Conservation (phyloP, 2,329 filamentous ascomycete species). For the Colletotrichum gloeosporioides region DNA sequence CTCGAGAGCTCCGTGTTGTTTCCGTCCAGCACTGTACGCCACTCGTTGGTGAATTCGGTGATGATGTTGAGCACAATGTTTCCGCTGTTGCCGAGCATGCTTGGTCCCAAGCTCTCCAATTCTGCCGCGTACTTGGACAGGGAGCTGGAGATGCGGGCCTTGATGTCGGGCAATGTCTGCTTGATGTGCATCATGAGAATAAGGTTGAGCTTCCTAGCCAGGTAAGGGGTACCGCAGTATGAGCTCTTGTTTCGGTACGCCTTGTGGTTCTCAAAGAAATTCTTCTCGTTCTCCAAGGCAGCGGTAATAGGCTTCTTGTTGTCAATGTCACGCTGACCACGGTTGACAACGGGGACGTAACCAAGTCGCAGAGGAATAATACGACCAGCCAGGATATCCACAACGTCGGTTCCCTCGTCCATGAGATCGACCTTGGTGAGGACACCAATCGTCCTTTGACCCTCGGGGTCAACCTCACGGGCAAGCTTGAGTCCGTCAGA, state of each 20-base stretch:
- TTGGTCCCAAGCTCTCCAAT: slow-evolving; percentile 84
- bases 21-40: slow-evolving; percentile 92
- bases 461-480: slow-evolving; percentile 95
- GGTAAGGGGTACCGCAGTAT: slow-evolving; percentile 97
- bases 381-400: slow-evolving; percentile 96
- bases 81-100: slow-evolving; percentile 92
- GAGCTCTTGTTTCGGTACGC: slow-evolving; percentile 98
- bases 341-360: slow-evolving; percentile 97
- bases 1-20: slow-evolving; percentile 97
- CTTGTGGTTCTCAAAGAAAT: slow-evolving; percentile 98
- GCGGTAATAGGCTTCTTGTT: slow-evolving; percentile 94
- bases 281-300: slow-evolving; percentile 91
- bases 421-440: slow-evolving; percentile 98
- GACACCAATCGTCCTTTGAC: slow-evolving; percentile 97
- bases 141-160: slow-evolving; percentile 92
- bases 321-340: slow-evolving; percentile 97
- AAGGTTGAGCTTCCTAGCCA: slow-evolving; percentile 95
- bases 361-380: slow-evolving; percentile 95
- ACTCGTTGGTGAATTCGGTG: slow-evolving; percentile 98
- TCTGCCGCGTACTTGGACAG: slow-evolving; percentile 90
- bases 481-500: slow-evolving; percentile 97
- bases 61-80: slow-evolving; percentile 99
- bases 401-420: slow-evolving; percentile 98
- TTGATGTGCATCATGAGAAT: slow-evolving; percentile 99
- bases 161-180: slow-evolving; percentile 98